These are phyloP conservation scores for Mrakia frigida DNA, from an alignment of 768 basidiomycete genomes.

Conservation along the genomic window DNA sequence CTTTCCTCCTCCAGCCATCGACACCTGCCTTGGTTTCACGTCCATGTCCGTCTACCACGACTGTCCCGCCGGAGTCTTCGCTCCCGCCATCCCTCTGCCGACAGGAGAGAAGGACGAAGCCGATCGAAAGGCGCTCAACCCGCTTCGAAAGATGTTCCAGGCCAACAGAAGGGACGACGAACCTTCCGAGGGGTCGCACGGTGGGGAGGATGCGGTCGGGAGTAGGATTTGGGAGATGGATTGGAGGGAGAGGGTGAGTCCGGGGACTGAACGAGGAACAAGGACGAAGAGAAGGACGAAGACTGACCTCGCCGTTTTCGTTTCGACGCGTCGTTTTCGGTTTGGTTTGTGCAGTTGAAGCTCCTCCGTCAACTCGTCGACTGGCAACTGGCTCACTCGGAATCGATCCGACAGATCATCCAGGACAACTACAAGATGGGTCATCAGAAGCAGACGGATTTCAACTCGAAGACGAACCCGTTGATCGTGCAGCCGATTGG, in stretches of 20 bases:
- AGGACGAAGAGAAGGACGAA: neutral
- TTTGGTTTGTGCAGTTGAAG: constrained; percentile 60
- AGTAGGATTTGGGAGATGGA: constrained; percentile 20
- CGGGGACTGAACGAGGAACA: neutral
- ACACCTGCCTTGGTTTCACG: constrained; percentile 15
- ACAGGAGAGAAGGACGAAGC: constrained; percentile 2
- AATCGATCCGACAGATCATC: constrained; percentile 70
- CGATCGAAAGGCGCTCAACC: constrained; percentile 21
- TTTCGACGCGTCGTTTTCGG: neutral
- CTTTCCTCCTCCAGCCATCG: constrained; percentile 5
- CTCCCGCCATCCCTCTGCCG: neutral
- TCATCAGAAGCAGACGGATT: constrained; percentile 56
- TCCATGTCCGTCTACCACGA: constrained; percentile 27
- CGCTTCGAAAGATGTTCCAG: constrained; percentile 16
- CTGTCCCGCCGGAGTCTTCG: neutral
- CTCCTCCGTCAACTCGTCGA: constrained; percentile 80
- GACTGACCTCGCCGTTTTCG: neutral
- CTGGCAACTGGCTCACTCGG: constrained; percentile 66
- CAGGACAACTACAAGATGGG: constrained; percentile 82
- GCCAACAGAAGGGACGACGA: constrained; percentile 2
- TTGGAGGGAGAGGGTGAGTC: constrained; percentile 26
- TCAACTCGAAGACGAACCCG: constrained; percentile 48
- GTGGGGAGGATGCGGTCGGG: constrained; percentile 9
- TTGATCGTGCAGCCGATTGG: constrained; percentile 65
- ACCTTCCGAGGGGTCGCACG: neutral